Conservation (phyloP, 148 eudicot species). For the Pouteria glomerata region DNA sequence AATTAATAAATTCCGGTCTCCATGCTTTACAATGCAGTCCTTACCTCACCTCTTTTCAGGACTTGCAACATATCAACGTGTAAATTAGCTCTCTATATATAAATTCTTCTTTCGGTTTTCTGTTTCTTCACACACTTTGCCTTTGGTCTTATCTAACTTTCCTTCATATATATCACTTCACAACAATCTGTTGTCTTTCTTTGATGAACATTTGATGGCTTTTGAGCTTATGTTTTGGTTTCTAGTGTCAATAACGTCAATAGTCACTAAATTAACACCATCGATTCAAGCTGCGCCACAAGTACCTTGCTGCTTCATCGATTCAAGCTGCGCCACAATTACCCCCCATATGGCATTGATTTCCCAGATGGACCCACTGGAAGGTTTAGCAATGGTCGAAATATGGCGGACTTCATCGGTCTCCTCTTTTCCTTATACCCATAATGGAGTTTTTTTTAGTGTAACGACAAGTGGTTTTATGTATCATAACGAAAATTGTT, state of each 20-base stretch:
- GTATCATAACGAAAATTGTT: not conserved
- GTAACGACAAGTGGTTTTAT: not conserved
- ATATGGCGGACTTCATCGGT: constrained; percentile 26
- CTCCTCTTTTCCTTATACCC: not conserved
- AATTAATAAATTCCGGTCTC: no score
- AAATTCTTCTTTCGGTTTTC: not conserved
- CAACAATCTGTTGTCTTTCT: not conserved
- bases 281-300: constrained; percentile 11
- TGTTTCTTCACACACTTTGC: no score
- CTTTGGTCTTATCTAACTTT: no score
- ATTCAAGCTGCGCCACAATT: constrained; percentile 19
- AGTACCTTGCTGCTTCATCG: constrained; percentile 38
- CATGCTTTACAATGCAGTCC: no score
- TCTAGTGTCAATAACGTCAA: not conserved
- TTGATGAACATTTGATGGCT: not conserved
- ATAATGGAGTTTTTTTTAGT: no score
- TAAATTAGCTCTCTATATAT: no score
- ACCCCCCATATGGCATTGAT: constrained; percentile 42
- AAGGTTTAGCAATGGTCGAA: constrained; percentile 29
- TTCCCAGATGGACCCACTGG: constrained; percentile 32
- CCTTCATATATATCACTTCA: no score
- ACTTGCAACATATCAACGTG: no score
- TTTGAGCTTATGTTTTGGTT: not conserved
- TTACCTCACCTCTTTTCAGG: no score
- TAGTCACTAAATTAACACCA: not conserved